Conservation (phyloP, 2,329 filamentous ascomycete species). For the Simplicillium sp. region DNA sequence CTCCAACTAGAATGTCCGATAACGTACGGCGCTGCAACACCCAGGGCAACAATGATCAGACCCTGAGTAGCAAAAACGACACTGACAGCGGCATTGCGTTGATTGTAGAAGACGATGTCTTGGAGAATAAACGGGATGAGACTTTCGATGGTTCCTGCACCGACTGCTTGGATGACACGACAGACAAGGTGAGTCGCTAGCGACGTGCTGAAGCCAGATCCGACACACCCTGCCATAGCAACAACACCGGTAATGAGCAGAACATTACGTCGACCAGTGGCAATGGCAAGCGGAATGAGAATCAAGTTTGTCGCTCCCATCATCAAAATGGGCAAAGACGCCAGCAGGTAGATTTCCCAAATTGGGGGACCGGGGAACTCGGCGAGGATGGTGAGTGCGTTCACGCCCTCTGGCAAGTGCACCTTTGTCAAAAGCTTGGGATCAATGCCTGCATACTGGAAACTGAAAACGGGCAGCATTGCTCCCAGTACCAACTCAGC, state of each 20-base stretch:
- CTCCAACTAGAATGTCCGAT: slow-evolving; percentile 21
- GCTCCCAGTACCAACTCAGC: slow-evolving; percentile 15
- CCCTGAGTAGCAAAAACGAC: slow-evolving; percentile 18
- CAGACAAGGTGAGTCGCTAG: slow-evolving; percentile 21
- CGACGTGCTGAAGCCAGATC: slow-evolving; percentile 21
- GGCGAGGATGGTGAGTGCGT: slow-evolving; percentile 19
- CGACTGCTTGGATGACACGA: slow-evolving; percentile 22
- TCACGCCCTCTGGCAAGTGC: slow-evolving; percentile 13
- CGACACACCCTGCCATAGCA: slow-evolving; percentile 24
- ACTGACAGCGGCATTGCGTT: slow-evolving; percentile 23
- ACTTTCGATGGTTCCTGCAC: slow-evolving; percentile 23
- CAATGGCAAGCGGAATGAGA: slow-evolving; percentile 27
- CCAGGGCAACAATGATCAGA: slow-evolving; percentile 18
- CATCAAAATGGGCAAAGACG: slow-evolving; percentile 23
- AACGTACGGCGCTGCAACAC: slow-evolving; percentile 18
- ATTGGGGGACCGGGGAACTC: slow-evolving; percentile 19
- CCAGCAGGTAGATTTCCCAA: slow-evolving; percentile 18
- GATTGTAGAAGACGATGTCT: slow-evolving; percentile 27
- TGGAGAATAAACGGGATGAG: slow-evolving; percentile 27
- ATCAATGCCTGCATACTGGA: slow-evolving; percentile 23
- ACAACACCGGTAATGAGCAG: slow-evolving; percentile 20
- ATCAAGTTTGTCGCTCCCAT: slow-evolving; percentile 24
- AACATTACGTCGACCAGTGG: slow-evolving; percentile 24
- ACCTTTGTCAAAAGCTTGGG: slow-evolving; percentile 17
- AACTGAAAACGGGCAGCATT: slow-evolving; percentile 21